A percentile compares a stretch with the other conserved stretches of the same genome.
phyloP scores from a whole-genome alignment of 2,329 filamentous ascomycete species.

The Myriosclerotinia scirpicola region DNA sequence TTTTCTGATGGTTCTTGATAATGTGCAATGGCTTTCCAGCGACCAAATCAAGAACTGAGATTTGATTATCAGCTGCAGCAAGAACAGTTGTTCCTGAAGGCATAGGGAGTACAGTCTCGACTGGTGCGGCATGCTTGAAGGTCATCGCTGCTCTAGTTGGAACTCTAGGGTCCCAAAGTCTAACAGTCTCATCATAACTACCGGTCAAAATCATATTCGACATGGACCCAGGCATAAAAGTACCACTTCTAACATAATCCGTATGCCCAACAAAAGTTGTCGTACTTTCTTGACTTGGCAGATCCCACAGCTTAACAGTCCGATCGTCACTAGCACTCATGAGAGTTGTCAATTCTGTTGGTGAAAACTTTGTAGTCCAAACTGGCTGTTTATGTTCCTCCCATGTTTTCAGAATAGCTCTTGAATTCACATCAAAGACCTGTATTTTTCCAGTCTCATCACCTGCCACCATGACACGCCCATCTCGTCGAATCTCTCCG shows the following conservation, averaged over 20 bases:
- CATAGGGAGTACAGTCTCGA: constrained; percentile 86
- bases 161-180: constrained; percentile 86
- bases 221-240: constrained; percentile 74
- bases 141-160: constrained; percentile 75
- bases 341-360: constrained; percentile 77
- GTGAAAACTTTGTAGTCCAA: constrained; percentile 90
- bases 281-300: constrained; percentile 75
- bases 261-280: constrained; percentile 81
- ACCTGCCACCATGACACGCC: constrained; percentile 83
- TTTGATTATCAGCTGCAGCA: constrained; percentile 79
- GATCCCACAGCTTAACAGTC: constrained; percentile 91
- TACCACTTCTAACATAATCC: constrained; percentile 87
- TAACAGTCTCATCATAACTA: constrained; percentile 91
- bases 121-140: constrained; percentile 88
- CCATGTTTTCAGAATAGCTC: constrained; percentile 95
- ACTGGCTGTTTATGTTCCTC: constrained; percentile 90
- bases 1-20: constrained; percentile 96
- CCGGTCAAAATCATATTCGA: constrained; percentile 79
- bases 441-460: constrained; percentile 92
- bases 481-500: constrained; percentile 85
- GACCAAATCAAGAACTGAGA: constrained; percentile 89
- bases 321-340: constrained; percentile 91
- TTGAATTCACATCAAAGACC: constrained; percentile 87
- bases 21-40: constrained; percentile 84
- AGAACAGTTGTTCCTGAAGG: constrained; percentile 83